Conservation (phyloP, 2,329 filamentous ascomycete genomes). For the Paecilomyces dactylethromorphus region DNA sequence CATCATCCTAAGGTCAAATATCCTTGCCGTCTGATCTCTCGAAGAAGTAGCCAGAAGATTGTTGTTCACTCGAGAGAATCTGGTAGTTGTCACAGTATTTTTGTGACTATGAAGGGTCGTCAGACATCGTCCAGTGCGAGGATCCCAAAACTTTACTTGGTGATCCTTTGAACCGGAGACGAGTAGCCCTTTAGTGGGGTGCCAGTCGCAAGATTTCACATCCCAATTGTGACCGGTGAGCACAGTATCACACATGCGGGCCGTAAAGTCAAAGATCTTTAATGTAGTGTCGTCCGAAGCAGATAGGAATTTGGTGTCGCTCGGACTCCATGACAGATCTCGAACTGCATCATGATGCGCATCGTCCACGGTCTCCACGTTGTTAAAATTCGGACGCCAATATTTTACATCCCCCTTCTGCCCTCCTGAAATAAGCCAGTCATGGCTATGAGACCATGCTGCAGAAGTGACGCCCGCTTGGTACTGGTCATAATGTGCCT, state of each 20-base stretch:
- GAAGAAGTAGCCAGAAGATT: conserved; percentile 86
- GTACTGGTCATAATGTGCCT: conserved; percentile 65
- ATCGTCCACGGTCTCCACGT: conserved; percentile 81
- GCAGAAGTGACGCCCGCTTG: conserved; percentile 39
- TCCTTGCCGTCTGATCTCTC: conserved; percentile 82
- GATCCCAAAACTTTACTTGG: conserved; percentile 96
- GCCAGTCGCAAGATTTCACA: conserved; percentile 95
- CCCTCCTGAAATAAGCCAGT: conserved; percentile 94
- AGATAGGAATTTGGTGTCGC: conserved; percentile 91
- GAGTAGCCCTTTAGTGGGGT: conserved; percentile 86
- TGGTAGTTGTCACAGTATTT: conserved; percentile 88
- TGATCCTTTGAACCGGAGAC: conserved; percentile 98
- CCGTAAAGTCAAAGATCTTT: conserved; percentile 94
- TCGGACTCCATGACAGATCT: conserved; percentile 88
- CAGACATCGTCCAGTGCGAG: conserved; percentile 79
- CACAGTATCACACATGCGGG: conserved; percentile 72
- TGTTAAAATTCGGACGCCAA: conserved; percentile 99
- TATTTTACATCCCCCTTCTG: conserved; percentile 96
- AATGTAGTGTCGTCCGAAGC: conserved; percentile 89
- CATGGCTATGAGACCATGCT: conserved; percentile 84
- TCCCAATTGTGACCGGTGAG: conserved; percentile 97
- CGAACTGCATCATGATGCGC: conserved; percentile 85
- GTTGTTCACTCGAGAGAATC: conserved; percentile 81
- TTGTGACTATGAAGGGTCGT: conserved; percentile 96
- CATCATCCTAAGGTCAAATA: conserved; percentile 98